Evolutionary conservation across 495 filamentous ascomycete genomes (phyloP).

Genomic region (Penicillium egyptiacum): DNA sequence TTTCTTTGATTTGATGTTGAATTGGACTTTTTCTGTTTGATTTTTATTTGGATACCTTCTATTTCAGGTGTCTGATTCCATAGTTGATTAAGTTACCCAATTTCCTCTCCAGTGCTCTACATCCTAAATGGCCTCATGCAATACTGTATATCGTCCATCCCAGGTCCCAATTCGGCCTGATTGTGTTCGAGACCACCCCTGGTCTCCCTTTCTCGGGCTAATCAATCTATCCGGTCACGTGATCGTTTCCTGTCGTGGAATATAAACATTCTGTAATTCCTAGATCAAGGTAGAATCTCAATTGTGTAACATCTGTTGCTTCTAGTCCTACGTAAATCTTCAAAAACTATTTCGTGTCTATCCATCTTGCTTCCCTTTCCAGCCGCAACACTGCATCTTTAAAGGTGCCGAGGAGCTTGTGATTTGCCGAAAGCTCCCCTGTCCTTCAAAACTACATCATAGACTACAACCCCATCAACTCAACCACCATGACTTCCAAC

Average conservation of each 20-base stretch:
- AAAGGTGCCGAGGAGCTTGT: slow-evolving; percentile 16
- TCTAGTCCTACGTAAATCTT: not conserved
- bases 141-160: not conserved
- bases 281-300: not conserved
- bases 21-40: not conserved
- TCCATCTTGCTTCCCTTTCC: not conserved
- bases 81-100: not conserved
- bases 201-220: slow-evolving; percentile 12
- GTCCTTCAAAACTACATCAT: slow-evolving; percentile 12
- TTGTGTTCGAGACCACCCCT: slow-evolving; percentile 5
- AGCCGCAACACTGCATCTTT: not conserved
- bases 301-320: slow-evolving; percentile 3
- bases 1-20: not conserved
- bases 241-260: not conserved
- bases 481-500: slow-evolving; percentile 35
- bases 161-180: not conserved
- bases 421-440: slow-evolving; percentile 13
- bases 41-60: not conserved
- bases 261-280: not conserved
- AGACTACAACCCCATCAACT: not conserved
- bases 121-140: not conserved
- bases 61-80: slow-evolving; percentile 1
- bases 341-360: not conserved
- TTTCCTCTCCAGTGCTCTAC: not conserved
- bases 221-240: slow-evolving; percentile 24